These are phyloP conservation scores for Chlorella vulgaris DNA, from an alignment of 139 green algal species.

Conservation along the genomic window DNA sequence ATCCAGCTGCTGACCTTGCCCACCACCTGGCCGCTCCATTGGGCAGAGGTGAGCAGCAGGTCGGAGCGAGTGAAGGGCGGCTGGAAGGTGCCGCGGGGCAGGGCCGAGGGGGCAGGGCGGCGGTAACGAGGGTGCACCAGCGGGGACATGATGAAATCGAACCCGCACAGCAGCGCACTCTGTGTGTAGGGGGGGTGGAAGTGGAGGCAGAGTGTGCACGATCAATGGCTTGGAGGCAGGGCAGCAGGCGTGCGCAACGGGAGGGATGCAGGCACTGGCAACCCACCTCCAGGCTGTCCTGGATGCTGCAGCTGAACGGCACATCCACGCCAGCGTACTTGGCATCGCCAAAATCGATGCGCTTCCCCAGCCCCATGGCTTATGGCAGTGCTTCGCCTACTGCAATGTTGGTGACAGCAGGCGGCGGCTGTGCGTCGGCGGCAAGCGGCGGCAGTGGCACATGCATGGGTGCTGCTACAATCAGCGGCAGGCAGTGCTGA, in stretches of 20 bases:
- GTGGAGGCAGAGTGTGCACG: not conserved
- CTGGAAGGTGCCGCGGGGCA: slow-evolving; percentile 28
- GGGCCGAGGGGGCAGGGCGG: slow-evolving; percentile 35
- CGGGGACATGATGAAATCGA: slow-evolving; percentile 91
- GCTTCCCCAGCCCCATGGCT: slow-evolving; percentile 89
- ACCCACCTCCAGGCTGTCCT: slow-evolving; percentile 64
- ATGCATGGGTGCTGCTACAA: too few species aligned
- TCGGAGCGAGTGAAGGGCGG: slow-evolving; percentile 69
- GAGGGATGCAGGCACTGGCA: too few species aligned
- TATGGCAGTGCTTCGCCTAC: too few species aligned
- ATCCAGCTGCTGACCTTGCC: slow-evolving; percentile 81
- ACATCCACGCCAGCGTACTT: slow-evolving; percentile 84
- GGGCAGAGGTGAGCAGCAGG: slow-evolving; percentile 67
- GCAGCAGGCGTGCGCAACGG: not conserved
- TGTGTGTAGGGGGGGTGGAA: slow-evolving; percentile 33
- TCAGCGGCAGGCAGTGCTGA: too few species aligned
- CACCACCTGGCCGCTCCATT: slow-evolving; percentile 80
- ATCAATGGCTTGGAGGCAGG: not conserved
- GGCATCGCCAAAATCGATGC: slow-evolving; percentile 85
- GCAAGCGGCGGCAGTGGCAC: too few species aligned
- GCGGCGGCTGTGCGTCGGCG: not conserved
- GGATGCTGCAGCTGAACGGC: slow-evolving; percentile 61
- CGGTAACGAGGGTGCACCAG: slow-evolving; percentile 66
- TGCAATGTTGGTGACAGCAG: too few species aligned
- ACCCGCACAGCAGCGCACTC: slow-evolving; percentile 72